Percentiles rank a stretch among this genome's conserved stretches.
Conservation (phyloP, 371 early-diverging fungal species). For the Circinella umbellata region DNA sequence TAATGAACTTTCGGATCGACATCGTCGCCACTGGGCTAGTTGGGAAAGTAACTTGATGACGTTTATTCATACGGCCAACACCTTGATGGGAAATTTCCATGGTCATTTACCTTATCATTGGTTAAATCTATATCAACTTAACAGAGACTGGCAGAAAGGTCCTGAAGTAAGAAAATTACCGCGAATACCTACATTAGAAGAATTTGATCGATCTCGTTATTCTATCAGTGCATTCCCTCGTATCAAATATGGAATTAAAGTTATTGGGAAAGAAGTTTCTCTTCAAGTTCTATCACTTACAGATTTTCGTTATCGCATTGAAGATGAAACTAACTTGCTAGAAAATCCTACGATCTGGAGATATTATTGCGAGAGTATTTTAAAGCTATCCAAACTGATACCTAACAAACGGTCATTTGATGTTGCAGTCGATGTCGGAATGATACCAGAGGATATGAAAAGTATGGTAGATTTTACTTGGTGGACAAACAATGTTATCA, state of each 20-base stretch:
- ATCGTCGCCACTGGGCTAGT: background rate
- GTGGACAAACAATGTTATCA: constrained; percentile 22
- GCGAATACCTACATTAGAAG: constrained; percentile 15
- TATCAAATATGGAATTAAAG: constrained; percentile 16
- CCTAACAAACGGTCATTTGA: constrained; percentile 20
- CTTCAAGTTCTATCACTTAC: constrained; percentile 15
- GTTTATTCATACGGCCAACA: constrained; percentile 15
- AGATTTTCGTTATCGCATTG: constrained; percentile 17
- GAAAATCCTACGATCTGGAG: constrained; percentile 2
- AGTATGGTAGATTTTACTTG: constrained; percentile 17
- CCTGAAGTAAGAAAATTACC: constrained; percentile 4
- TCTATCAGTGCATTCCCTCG: constrained; percentile 16
- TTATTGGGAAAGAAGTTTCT: constrained; percentile 15
- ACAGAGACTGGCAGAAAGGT: background rate
- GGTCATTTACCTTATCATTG: constrained; percentile 17
- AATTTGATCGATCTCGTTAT: constrained; percentile 14
- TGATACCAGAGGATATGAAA: constrained; percentile 18
- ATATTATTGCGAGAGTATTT: constrained; percentile 15
- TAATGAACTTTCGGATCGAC: background rate
- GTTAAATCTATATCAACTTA: constrained; percentile 11
- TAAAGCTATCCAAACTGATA: constrained; percentile 18
- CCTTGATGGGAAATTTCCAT: constrained; percentile 16
- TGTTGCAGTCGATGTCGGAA: constrained; percentile 21
- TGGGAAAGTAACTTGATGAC: constrained; percentile 11
- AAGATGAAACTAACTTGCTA: background rate